Percentiles rank a stretch among this genome's conserved stretches.
Conservation (phyloP, 2,329 filamentous ascomycete genomes). For the Bisporella sp. region DNA sequence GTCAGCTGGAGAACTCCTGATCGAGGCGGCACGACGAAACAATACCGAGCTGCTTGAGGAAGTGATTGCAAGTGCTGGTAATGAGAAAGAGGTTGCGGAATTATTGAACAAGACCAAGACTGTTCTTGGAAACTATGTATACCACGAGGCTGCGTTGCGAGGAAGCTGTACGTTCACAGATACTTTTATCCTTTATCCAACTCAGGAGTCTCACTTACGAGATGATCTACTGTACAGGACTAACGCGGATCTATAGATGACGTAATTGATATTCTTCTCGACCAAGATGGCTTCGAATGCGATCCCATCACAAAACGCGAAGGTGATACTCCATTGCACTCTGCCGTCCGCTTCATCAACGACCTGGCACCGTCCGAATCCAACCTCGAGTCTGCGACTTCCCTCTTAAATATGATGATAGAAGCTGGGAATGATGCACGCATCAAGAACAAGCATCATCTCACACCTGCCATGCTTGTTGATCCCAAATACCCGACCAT, state of each 20-base stretch:
- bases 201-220: neutral
- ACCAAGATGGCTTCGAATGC: conserved; percentile 80
- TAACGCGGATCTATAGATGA: conserved; percentile 48
- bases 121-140: conserved; percentile 78
- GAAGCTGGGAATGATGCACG: conserved; percentile 66
- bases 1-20: conserved; percentile 73
- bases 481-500: conserved; percentile 63
- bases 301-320: conserved; percentile 67
- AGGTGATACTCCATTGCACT: conserved; percentile 73
- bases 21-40: conserved; percentile 90
- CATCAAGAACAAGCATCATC: conserved; percentile 64
- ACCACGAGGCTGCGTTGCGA: conserved; percentile 80
- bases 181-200: conserved; percentile 1
- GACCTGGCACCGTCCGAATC: conserved; percentile 43
- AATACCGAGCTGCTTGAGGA: conserved; percentile 80
- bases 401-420: conserved; percentile 71
- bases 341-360: conserved; percentile 72
- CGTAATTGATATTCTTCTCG: conserved; percentile 72
- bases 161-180: conserved; percentile 64
- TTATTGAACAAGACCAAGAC: conserved; percentile 84
- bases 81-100: conserved; percentile 56
- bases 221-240: neutral
- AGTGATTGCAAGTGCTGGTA: conserved; percentile 52
- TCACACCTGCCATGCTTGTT: conserved; percentile 65
- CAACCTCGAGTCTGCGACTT: conserved; percentile 57